These are phyloP conservation scores for Dissophora ornata DNA, from an alignment of 192 early-diverging fungal genomes.

Conservation along the genomic window DNA sequence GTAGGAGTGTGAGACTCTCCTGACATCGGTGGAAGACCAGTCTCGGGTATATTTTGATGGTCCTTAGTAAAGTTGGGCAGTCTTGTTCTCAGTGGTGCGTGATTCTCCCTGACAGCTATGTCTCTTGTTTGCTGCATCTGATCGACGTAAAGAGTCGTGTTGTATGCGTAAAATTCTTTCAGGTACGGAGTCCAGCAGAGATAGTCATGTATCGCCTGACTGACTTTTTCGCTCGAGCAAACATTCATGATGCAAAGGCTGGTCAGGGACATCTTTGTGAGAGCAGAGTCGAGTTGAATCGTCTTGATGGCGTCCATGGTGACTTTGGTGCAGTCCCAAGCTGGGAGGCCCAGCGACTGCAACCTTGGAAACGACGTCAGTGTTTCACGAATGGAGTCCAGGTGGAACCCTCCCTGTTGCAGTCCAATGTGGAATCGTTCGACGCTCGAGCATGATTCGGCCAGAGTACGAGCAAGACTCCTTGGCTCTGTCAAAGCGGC, in stretches of 20 bases:
- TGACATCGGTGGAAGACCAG: too few species aligned
- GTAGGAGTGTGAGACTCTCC: too few species aligned
- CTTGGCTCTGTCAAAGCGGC: background rate
- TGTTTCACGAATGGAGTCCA: slow-evolving; percentile 26
- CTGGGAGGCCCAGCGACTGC: slow-evolving; percentile 30
- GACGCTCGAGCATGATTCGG: slow-evolving; percentile 16
- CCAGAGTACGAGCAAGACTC: slow-evolving; percentile 22
- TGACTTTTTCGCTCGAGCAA: slow-evolving; percentile 40
- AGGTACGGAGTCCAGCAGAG: slow-evolving; percentile 46
- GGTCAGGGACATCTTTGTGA: slow-evolving; percentile 11
- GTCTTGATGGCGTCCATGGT: slow-evolving; percentile 41
- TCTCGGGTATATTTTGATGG: too few species aligned
- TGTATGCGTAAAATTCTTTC: slow-evolving; percentile 46
- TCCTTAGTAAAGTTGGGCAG: too few species aligned
- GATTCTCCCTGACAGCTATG: too few species aligned
- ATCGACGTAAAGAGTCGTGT: slow-evolving; percentile 48
- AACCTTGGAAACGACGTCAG: slow-evolving; percentile 21
- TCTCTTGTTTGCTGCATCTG: slow-evolving; percentile 21
- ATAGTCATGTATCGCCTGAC: slow-evolving; percentile 45
- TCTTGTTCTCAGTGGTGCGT: too few species aligned
- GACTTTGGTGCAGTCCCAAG: slow-evolving; percentile 33
- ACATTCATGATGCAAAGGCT: slow-evolving; percentile 45
- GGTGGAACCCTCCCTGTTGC: slow-evolving; percentile 45
- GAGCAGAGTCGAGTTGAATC: background rate
- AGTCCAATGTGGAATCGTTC: slow-evolving; percentile 31